phyloP scores from a whole-genome alignment of 2,329 filamentous ascomycete genomes.

The Epichloe sp. region DNA sequence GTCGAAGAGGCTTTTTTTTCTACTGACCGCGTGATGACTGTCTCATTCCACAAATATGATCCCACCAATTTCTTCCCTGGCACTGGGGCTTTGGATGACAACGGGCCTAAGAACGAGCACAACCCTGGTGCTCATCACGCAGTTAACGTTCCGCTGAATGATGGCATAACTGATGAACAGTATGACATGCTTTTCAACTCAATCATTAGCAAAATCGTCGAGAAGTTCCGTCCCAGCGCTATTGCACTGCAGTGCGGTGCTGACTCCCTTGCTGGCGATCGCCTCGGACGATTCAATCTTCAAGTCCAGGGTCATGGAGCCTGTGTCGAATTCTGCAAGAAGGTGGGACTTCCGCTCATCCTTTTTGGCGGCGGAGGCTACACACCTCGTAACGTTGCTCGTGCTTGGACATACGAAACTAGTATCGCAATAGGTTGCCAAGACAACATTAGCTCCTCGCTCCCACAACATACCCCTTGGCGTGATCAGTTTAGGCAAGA shows the following conservation, averaged over 20 bases:
- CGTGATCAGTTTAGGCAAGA: constrained; percentile 80
- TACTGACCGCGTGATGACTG: constrained; percentile 79
- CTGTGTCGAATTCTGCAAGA: constrained; percentile 83
- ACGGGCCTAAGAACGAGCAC: constrained; percentile 66
- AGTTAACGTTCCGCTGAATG: constrained; percentile 79
- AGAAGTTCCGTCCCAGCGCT: constrained; percentile 74
- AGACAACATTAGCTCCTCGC: constrained; percentile 53
- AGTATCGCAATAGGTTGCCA: constrained; percentile 71
- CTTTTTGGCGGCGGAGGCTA: constrained; percentile 93
- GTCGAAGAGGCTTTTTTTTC: constrained; percentile 87
- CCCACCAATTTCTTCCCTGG: constrained; percentile 75
- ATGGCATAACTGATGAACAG: constrained; percentile 82
- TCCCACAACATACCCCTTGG: constrained; percentile 74
- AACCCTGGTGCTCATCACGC: constrained; percentile 83
- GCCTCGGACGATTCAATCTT: constrained; percentile 89
- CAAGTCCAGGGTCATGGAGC: constrained; percentile 89
- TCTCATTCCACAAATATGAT: constrained; percentile 95
- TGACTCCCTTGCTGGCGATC: constrained; percentile 85
- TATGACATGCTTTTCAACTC: constrained; percentile 76
- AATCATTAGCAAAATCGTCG: constrained; percentile 65
- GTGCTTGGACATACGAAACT: constrained; percentile 95
- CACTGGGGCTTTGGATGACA: constrained; percentile 76
- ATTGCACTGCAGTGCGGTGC: constrained; percentile 94
- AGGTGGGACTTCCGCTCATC: constrained; percentile 65
- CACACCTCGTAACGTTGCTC: constrained; percentile 89